Base-by-base conservation (phyloP, 2,329 filamentous ascomycete genomes). In the Trichoderma pleuroti region DNA sequence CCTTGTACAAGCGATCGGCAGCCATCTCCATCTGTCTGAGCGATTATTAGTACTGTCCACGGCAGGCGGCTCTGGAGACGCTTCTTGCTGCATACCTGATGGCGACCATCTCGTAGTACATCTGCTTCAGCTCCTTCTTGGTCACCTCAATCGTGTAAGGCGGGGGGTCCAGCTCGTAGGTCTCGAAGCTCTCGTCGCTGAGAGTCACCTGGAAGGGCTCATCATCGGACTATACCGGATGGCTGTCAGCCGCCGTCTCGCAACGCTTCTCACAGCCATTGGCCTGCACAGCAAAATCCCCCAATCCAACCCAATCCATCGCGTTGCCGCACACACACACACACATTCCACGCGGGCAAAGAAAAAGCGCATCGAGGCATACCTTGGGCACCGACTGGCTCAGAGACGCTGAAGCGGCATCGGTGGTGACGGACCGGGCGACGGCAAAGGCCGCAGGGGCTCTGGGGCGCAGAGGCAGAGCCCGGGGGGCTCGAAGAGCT, bases 121-220 rank as follows among this genome's bases (percentile, higher is more conserved):
- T 98, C 87, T 97, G 88, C 90, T 97, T 98, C 82, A 99, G 87
- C 86, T 98, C 93, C 85, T 93, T 94, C 91, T 99, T 99, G 80
- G 95, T 98, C 74, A 94, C 93, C 78, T 97, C 87, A 77, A 99
- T 86, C 74, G 93, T 94, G 88, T 98, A 98, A 71, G 93, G 87
- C 75, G 96, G 96, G 77, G 95, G 94, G 85, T 99, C 96, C 81
- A 99, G 90, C 87, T 98, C 94, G 86, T 98, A 99, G 71, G 96
- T 98, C 89, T 99, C 96, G 86, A 98, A 99, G 86, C 93, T 95
- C 91, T 98, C 95, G 82, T 98, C 93, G 82, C 93, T 97, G 82
- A 99, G 92, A 80, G 90, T 92, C 81, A 99, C 90, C 79, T 91
- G 89, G 86, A 99, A 98, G 75, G 90, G 90, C 88, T 97, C 92